Base-by-base conservation (phyloP, 306 rosid species). In the Phaseolus lunatus region DNA sequence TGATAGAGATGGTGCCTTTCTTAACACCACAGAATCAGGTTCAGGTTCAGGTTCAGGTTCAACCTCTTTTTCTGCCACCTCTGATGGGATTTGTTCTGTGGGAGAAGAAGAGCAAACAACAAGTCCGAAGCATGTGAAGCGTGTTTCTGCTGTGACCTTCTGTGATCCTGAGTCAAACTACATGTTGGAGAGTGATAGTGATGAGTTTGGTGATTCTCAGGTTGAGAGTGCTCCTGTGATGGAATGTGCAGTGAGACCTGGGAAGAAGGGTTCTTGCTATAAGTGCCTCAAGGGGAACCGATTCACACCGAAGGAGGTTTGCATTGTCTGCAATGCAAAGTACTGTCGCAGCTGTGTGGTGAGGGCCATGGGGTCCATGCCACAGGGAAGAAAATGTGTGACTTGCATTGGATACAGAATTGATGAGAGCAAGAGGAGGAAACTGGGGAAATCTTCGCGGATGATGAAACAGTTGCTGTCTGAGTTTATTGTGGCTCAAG, bases 301-400 rank as follows among this genome's bases (percentile, higher is more conserved):
- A 70, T 72, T 91, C 39, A 90, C 81, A 1, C 84, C 73, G 72
- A 93, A 84, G 87, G 98, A 88, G 85, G 76, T 88, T 63, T 93
- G 98, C 77, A 74, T 93, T 79, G 83, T 79, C 39, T 79, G 83
- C n/a, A 52, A 19, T 9, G 83, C 83, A 37, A 79, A 79, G 78
- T 79, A 62, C 72, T 79, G 83, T 41, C 26, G 67, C 1, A 12
- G 71, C 5, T 79, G 83, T 72, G 78, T 75, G 92, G 48, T 93
- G 23, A 87, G 88, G 75, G 90, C 89, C 72, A 93, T 93, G 98
- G 97, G 98, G 63, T 79, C 90, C 8, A 91, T 93, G 98, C 98
- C 97, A 1, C 87, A 93, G 73, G 98, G 98, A 62, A 87, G 98
- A 20, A 93, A 93, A 77, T 93, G 98, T 70, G 27, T 91, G 8